Percentiles rank a stretch among this genome's conserved stretches.
Conservation (phyloP, 129 eudicot genomes). For the Flaveria sonorensis region DNA sequence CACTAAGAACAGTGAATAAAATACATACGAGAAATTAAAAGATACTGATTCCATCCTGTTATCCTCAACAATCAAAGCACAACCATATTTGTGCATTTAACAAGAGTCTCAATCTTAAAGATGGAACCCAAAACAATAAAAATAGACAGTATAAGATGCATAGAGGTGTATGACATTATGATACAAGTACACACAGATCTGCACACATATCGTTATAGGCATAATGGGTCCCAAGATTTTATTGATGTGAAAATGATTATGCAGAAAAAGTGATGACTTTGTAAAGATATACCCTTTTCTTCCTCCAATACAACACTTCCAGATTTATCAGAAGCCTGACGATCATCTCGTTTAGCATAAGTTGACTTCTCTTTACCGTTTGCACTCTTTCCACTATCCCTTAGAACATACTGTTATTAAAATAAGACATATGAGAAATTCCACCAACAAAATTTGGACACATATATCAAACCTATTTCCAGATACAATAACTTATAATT, state of each 20-base stretch:
- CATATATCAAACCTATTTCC: background rate
- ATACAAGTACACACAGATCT: background rate
- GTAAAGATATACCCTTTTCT: background rate
- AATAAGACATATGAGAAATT: background rate
- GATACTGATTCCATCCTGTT: background rate
- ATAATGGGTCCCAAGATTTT: background rate
- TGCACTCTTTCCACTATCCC: constrained; percentile 5
- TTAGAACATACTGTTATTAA: background rate
- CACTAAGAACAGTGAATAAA: constrained; percentile 8
- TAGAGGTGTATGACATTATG: background rate
- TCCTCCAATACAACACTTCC: constrained; percentile 1
- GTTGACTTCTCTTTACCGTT: constrained; percentile 3
- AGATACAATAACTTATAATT: constrained; percentile 8
- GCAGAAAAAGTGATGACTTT: background rate
- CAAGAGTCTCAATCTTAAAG: background rate
- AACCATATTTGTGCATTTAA: background rate
- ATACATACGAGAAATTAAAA: background rate
- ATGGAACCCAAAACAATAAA: background rate
- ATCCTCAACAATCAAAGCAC: background rate
- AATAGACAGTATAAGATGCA: background rate
- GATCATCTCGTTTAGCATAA: constrained; percentile 4
- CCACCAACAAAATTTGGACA: constrained; percentile 5
- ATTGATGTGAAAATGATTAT: background rate
- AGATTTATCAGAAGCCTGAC: background rate
- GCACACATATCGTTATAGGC: background rate